Conservation (phyloP, 1,139 yeast species). For the Casaregolazyma lundiana region DNA sequence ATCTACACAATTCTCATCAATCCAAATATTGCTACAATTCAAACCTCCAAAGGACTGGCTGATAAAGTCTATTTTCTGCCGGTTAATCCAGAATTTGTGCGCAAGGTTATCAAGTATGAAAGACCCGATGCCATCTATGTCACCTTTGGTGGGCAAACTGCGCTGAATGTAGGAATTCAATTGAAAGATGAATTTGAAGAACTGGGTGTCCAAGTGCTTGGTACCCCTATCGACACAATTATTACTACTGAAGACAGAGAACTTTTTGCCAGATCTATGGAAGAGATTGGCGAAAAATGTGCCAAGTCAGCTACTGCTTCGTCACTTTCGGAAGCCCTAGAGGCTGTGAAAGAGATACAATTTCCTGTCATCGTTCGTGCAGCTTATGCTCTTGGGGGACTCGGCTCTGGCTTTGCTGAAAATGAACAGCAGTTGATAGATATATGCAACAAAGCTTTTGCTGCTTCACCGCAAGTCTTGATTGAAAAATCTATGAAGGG, state of each 20-base stretch:
- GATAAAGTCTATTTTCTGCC: conserved; percentile 97
- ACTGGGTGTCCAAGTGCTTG: conserved; percentile 90
- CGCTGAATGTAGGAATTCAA: conserved; percentile 89
- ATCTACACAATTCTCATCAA: conserved; percentile 91
- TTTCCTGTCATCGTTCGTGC: conserved; percentile 97
- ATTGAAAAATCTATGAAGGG: conserved; percentile 98
- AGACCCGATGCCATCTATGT: conserved; percentile 96
- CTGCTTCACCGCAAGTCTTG: conserved; percentile 91
- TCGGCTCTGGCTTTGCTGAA: conserved; percentile 97
- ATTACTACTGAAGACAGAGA: conserved; percentile 98
- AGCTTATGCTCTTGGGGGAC: conserved; percentile 95
- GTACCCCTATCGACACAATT: conserved; percentile 93
- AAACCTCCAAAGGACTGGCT: conserved; percentile 96
- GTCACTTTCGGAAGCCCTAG: conserved; percentile 71
- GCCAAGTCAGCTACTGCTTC: conserved; percentile 88
- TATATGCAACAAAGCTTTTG: conserved; percentile 87
- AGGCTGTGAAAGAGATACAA: conserved; percentile 81
- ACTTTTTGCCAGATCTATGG: conserved; percentile 90
- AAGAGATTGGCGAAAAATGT: conserved; percentile 88
- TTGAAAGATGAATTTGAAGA: conserved; percentile 91
- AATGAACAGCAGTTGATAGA: conserved; percentile 78
- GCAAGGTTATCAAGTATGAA: conserved; percentile 91
- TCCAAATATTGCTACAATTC: conserved; percentile 98
- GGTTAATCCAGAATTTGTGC: conserved; percentile 91
- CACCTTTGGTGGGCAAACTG: conserved; percentile 99